These are phyloP conservation scores for Quercus wislizeni DNA, from an alignment of 306 rosid species.

Conservation along the genomic window DNA sequence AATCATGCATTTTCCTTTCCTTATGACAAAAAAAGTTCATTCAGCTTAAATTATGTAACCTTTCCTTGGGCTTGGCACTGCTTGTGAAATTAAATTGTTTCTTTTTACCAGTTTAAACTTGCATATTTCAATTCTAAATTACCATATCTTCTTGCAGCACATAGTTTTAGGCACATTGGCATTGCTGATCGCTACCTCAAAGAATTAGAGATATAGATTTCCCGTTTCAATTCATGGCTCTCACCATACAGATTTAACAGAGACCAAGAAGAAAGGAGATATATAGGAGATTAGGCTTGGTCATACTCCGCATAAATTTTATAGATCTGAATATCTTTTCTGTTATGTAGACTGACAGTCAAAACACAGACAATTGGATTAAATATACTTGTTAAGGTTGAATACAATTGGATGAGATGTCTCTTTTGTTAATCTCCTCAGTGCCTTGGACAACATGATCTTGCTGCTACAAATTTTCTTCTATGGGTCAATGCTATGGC, in stretches of 20 bases:
- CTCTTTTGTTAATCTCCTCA: neutral
- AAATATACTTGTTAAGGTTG: neutral
- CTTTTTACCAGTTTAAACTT: neutral
- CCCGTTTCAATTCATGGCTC: neutral
- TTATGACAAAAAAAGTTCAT: neutral
- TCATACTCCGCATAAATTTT: neutral
- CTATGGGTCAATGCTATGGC: neutral
- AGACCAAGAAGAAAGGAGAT: neutral
- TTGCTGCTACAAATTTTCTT: neutral
- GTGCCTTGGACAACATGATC: neutral
- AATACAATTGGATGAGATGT: neutral
- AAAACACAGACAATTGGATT: neutral
- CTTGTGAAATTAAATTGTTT: neutral
- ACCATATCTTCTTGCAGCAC: slow-evolving; percentile 39
- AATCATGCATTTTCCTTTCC: neutral
- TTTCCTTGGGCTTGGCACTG: neutral
- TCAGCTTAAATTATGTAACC: neutral
- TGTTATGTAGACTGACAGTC: neutral
- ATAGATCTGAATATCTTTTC: neutral
- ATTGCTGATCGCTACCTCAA: slow-evolving; percentile 36
- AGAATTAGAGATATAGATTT: slow-evolving; percentile 25
- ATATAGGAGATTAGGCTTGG: neutral
- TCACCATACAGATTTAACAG: neutral
- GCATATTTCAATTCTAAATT: neutral
- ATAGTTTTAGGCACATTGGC: slow-evolving; percentile 43